Evolutionary conservation across 2,329 filamentous ascomycete species (phyloP).

Genomic region (Calonectria crousiana): DNA sequence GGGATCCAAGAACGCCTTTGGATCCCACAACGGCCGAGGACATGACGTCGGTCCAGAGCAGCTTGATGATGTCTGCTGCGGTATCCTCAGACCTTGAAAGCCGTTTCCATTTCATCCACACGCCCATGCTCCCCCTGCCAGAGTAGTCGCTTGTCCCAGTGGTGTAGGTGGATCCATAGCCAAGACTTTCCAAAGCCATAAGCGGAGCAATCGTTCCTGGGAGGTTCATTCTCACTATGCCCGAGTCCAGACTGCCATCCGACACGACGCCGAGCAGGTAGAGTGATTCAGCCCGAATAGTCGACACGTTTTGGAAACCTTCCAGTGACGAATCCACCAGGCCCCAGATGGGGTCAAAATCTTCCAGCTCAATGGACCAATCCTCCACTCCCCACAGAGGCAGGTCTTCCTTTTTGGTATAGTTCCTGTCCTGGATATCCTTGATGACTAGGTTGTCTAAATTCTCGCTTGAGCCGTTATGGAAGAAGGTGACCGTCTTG

Average conservation of each 20-base stretch:
- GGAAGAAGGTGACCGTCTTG: conserved; percentile 58
- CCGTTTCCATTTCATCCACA: conserved; percentile 21
- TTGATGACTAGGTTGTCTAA: conserved; percentile 50
- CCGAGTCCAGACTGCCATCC: background rate
- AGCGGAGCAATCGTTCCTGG: conserved; percentile 30
- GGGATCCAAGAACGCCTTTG: conserved; percentile 28
- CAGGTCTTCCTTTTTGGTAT: conserved; percentile 44
- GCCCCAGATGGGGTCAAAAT: conserved; percentile 39
- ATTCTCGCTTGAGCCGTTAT: conserved; percentile 53
- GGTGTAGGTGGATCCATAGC: background rate
- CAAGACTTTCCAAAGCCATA: conserved; percentile 17
- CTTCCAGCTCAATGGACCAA: conserved; percentile 21
- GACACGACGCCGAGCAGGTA: conserved; percentile 24
- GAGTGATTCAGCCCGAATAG: conserved; percentile 26
- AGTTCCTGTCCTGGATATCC: conserved; percentile 51
- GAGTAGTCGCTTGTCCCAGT: background rate
- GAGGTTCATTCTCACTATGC: conserved; percentile 15
- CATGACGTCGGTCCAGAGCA: conserved; percentile 29
- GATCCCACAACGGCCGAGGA: conserved; percentile 32
- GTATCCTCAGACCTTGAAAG: conserved; percentile 10
- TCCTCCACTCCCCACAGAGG: conserved; percentile 52
- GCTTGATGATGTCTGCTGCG: conserved; percentile 13
- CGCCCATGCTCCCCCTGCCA: conserved; percentile 11
- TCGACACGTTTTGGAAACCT: conserved; percentile 29
- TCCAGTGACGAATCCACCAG: conserved; percentile 33